Evolutionary conservation across 257 asterid genomes (phyloP), one percentile per base, ranked within the genome.

Genomic region (Fraxinus quadrangulata): DNA sequence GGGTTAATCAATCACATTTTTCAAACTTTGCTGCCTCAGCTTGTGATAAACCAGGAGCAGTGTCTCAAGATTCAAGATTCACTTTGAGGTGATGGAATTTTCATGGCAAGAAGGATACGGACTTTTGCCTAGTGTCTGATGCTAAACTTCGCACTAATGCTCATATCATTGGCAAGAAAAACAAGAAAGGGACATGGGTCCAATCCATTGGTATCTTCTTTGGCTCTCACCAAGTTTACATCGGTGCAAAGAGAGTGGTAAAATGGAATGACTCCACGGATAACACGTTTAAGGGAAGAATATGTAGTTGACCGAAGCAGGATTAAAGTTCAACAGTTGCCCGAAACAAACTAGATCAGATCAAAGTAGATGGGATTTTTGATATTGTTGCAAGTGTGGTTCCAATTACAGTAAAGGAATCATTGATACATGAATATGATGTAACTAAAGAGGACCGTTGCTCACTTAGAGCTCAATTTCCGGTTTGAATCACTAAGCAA

Each of bases 401-500:
- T 2, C 82, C 85, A 23, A 81, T 81, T 12, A 77, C 79, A 0
- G 13, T 77, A 40, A 30, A 77, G 69, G 85, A 81, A 66, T 77
- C 79, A 10, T 23, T 36, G 34, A 78, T 81, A 11, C 85, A 77
- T 37, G 74, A 59, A 39, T 77, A 81, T 40, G 79, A 75, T 4
- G 74, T 79, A 74, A 54, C 56, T 1, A 19, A 54, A 5, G 83
- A 74, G 67, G 85, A 81, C 26, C 73, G 77, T 33, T 59, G 82
- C 82, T 54, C 85, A 81, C 74, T 79, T 81, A 59, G 82, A 81
- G 74, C 66, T 77, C n/a, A 75, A 75, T 4, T 81, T 81, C 76
- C 77, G 40, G 73, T 77, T 81, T 40, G 78, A 37, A 36, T 65
- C 70, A 1, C 69, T 73, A 5, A 77, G 39, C 23, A 59, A 37